These are phyloP conservation scores for Inosperma sp. DNA, from an alignment of 768 basidiomycete genomes.

Conservation along the genomic window DNA sequence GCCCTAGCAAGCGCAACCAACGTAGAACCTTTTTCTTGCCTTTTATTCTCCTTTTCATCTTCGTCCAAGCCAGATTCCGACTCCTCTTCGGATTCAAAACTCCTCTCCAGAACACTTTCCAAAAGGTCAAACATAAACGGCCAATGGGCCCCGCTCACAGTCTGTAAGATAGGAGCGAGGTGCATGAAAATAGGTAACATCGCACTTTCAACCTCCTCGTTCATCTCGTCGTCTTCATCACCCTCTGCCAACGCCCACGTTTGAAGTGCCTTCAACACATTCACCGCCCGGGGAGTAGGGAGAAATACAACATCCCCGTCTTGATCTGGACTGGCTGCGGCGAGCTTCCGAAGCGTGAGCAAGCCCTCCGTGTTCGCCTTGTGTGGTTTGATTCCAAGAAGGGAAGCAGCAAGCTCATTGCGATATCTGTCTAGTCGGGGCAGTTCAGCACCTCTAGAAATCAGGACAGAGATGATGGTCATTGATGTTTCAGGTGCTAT, in stretches of 20 bases:
- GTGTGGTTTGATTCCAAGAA: constrained; percentile 59
- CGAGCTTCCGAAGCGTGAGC: constrained; percentile 59
- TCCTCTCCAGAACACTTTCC: constrained; percentile 75
- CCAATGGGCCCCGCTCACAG: constrained; percentile 86
- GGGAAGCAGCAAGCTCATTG: constrained; percentile 83
- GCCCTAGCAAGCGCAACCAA: constrained; percentile 67
- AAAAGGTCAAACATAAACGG: constrained; percentile 85
- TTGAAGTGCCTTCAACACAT: constrained; percentile 79
- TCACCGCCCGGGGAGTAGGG: constrained; percentile 79
- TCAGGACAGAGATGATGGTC: constrained; percentile 59
- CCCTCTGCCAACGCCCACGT: constrained; percentile 68
- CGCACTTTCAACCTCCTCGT: constrained; percentile 73
- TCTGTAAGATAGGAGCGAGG: constrained; percentile 85
- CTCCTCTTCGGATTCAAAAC: constrained; percentile 2
- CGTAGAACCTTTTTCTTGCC: constrained; percentile 48
- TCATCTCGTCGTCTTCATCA: constrained; percentile 67
- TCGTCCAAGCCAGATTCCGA: not conserved
- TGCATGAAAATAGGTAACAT: constrained; percentile 71
- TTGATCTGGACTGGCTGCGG: constrained; percentile 67
- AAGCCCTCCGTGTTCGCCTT: constrained; percentile 71
- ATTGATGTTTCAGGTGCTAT: constrained; percentile 69
- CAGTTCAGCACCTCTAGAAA: constrained; percentile 60
- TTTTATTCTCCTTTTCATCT: constrained; percentile 26
- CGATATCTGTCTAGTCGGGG: constrained; percentile 73
- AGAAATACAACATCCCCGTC: constrained; percentile 83